Base-by-base conservation (phyloP, 495 filamentous ascomycete genomes). In the Staphylotrichum tortipilum region DNA sequence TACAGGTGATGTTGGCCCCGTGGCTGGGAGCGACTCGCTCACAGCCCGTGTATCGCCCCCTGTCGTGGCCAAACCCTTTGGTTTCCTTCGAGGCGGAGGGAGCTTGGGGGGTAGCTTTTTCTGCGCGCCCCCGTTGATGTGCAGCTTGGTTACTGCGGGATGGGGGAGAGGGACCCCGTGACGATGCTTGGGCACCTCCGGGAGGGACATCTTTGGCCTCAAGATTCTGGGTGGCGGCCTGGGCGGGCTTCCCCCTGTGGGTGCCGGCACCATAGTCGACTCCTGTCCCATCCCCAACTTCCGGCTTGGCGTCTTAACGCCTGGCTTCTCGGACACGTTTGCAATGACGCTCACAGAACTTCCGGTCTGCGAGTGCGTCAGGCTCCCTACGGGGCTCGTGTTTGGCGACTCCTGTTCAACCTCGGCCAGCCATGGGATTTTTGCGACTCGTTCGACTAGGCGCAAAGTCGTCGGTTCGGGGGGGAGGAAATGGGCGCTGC, bases 381-480 rank as follows among this genome's bases (percentile, higher is more conserved):
- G 64, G 35, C 69, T 78, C 28, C 77, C 79, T 11, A 76, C 69
- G 3, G 77, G 63, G 10, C 48, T 57, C 26, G 30, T 67, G 74
- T 6, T 65, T 62, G 9, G 71, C 67, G 52, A 77, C 8, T 65
- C 53, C 22, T 72, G 71, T 3, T 76, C 68, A 3, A 68, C 65
- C 19, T 78, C 72, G 36, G 66, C 69, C 15, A 98, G 68, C 92
- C 92, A 98, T 8, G 79, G 72, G n/a, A 94, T 89, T 33, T 81
- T 81, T 33, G 78, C 75, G 53, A 92, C 94, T 24, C 94, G 82
- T 21, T 80, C 74, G 11, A 94, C 86, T 14, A 98, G 80, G 19
- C 91, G 78, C 24, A 85, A 62, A 0, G 94, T 97, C 0, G 94
- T 97, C 41, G 89, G 84, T 54, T 98, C 92, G 4, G 85, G 84